Evolutionary conservation across 345 rosid species (phyloP), one percentile per base, ranked within the genome.

Genomic region (Euphorbia tirucalli): DNA sequence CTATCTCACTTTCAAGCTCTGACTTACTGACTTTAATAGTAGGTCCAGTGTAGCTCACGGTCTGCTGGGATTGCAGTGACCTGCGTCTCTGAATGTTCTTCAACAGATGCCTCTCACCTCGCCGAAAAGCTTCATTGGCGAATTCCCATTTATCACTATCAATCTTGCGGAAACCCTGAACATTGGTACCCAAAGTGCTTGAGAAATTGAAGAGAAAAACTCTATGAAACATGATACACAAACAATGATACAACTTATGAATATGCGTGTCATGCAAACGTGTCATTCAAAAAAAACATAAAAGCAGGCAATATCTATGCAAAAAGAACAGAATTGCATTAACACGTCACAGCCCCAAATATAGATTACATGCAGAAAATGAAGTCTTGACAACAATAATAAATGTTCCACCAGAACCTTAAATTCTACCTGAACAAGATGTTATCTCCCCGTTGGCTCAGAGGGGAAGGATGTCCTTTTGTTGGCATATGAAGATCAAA

Each of bases 391-490:
- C 48, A 61, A 66, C 62, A 35, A 35, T 25, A 50, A 7, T 46
- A 65, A 74, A 71, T 68, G 37, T 43, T 60, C 68, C 59, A 72
- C 35, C 25, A 57, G 66, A 83, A 77, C 79, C 80, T 74, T 59
- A 81, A 70, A 78, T 64, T 71, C 88, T 78, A 85, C 87, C 90
- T 82, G 87, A 39, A 70, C 22, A 76, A 69, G 83, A 77, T 24
- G 77, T 58, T n/a, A 80, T 70, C 79, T 79, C 74, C 75, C 75
- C 65, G n/a, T n/a, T n/a, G n/a, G 60, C 80, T 73, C 70, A 59
- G 61, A 52, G 77, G 75, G 74, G 80, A 64, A 70, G 76, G 55
- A 71, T 41, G 70, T 62, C 50, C 73, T 52, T 76, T 55, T 35
- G 58, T 59, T 18, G 65, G 72, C 48, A 61, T 39, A 67, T 27